Conservation (phyloP, 164 flowering plant species). For the Vitis rupestris region DNA sequence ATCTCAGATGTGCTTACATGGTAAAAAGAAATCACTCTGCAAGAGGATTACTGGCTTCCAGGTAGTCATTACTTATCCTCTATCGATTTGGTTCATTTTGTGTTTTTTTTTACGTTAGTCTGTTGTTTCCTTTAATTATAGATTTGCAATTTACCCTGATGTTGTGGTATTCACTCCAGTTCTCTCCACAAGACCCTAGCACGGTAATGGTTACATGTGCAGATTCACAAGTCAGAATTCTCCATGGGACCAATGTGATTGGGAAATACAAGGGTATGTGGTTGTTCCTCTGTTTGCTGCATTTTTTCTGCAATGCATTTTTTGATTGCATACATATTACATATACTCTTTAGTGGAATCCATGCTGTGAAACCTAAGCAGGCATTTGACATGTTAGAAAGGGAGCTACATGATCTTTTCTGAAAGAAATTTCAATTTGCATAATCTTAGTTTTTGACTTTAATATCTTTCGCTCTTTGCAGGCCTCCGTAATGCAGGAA, state of each 20-base stretch:
- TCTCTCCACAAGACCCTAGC: conserved; percentile 47
- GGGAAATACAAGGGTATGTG: conserved; percentile 53
- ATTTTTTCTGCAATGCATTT: not conserved
- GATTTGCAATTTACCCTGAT: not conserved
- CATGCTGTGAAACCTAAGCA: no score
- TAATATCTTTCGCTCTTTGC: conserved; percentile 1
- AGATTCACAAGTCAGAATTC: conserved; percentile 58
- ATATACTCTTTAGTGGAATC: no score
- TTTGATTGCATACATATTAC: not conserved
- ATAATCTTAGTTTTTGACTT: not conserved
- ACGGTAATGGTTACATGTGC: conserved; percentile 65
- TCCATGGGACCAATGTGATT: conserved; percentile 48
- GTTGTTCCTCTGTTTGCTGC: not conserved
- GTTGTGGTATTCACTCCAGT: conserved; percentile 29
- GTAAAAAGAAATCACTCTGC: conserved; percentile 51
- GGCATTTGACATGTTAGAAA: no score
- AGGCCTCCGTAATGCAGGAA: conserved; percentile 47
- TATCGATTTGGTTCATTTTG: not conserved
- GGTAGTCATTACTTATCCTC: conserved; percentile 28
- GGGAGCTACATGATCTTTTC: no score
- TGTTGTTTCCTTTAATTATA: not conserved
- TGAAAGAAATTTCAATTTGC: no score
- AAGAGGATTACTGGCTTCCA: conserved; percentile 64
- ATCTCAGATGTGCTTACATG: conserved; percentile 34
- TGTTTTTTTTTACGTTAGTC: not conserved